Base-by-base conservation (phyloP, 2,329 filamentous ascomycete genomes). In the Aspergillus melleus region DNA sequence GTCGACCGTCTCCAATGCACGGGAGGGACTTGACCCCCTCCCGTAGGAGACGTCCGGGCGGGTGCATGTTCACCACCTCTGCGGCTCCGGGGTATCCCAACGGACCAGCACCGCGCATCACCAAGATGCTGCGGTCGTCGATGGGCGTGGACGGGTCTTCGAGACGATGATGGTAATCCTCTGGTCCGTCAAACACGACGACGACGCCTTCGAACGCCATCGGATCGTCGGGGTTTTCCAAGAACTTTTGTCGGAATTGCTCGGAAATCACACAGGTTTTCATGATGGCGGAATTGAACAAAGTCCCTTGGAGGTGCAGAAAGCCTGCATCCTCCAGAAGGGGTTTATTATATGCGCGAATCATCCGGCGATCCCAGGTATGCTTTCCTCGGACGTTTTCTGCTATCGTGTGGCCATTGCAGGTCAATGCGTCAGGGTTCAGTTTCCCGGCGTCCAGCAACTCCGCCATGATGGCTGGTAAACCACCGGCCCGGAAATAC, bases 1-100 rank as follows among this genome's bases (percentile, higher is more conserved):
- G 83, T 51, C 83, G 73, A 1, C 83, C 83, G 64, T 85, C 83
- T 6, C 83, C 83, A 59, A 85, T 81, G 58, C 81, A 83, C 8
- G 79, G 78, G 52, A 85, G 69, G 50, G 80, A 74, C 62, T 75
- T 67, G 60, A 84, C 69, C 54, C 83, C 79, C 66, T 80, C 68
- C 61, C 76, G 76, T 49, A 83, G 64, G 4, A 83, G 72, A 54
- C 76, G 72, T 26, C 72, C 74, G 1, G 81, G 81, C 26, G 80
- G 77, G 54, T 80, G 79, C 80, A 83, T 83, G 68, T 83, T 83
- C 58, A 83, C 81, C 20, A 83, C 81, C 62, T 83, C 80, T 3
- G 81, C 80, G 0, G 81, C 79, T 12, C 80, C 81, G 0, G 81
- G 81, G 61, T 81, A 83, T 0, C 81, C 81, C 6, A 82, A 68